phyloP scores from a whole-genome alignment of 2,329 filamentous ascomycete species.

The Hypoxylon sp. region DNA sequence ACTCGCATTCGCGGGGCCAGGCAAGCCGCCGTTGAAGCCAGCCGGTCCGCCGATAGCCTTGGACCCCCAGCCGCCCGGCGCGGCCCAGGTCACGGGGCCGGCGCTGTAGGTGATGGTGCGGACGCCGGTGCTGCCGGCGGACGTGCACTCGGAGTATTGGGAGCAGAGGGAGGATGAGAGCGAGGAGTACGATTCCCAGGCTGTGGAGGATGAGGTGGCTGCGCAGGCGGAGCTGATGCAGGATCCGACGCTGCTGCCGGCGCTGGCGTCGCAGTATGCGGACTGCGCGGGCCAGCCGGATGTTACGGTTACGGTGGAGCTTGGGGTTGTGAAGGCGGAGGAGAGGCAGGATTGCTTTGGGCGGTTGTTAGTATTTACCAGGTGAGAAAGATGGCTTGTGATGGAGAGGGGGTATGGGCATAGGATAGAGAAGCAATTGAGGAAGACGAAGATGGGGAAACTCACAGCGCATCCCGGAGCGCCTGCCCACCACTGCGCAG shows the following conservation, averaged over 20 bases:
- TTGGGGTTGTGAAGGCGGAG: constrained; percentile 53
- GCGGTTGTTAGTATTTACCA: constrained; percentile 10
- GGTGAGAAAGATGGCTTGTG: not conserved
- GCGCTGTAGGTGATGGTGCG: constrained; percentile 56
- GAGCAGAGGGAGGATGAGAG: constrained; percentile 59
- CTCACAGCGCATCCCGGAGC: constrained; percentile 60
- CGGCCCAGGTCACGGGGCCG: constrained; percentile 54
- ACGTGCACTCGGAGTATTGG: constrained; percentile 56
- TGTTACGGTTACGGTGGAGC: constrained; percentile 43
- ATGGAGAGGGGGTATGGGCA: not conserved
- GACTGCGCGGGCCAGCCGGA: constrained; percentile 53
- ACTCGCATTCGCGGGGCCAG: constrained; percentile 14
- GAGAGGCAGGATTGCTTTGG: constrained; percentile 59
- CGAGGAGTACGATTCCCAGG: constrained; percentile 52
- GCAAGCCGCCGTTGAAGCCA: constrained; percentile 16
- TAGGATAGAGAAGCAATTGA: not conserved
- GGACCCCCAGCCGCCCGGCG: constrained; percentile 50
- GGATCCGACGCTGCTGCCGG: constrained; percentile 46
- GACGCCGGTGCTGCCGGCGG: constrained; percentile 56
- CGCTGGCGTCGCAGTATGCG: constrained; percentile 50
- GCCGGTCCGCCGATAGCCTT: constrained; percentile 36
- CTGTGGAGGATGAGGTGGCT: constrained; percentile 44
- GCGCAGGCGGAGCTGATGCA: constrained; percentile 52
- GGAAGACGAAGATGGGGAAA: constrained; percentile 21
- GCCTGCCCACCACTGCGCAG: constrained; percentile 57